Conservation (phyloP, 306 rosid genomes). For the Ziziphus jujuba region DNA sequence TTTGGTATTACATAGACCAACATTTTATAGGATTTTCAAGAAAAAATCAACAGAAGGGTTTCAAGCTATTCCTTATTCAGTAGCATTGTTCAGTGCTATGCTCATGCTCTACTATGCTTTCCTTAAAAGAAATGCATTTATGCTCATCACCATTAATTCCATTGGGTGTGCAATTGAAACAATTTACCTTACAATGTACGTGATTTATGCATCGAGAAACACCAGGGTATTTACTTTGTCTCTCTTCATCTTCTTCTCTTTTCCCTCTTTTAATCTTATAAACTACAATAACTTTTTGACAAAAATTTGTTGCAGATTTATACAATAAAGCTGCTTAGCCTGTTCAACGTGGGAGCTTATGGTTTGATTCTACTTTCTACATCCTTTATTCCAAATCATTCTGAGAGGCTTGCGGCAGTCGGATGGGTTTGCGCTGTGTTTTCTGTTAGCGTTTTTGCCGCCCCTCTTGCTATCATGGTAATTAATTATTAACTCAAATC, state of each 20-base stretch:
- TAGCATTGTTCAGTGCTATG: slow-evolving; percentile 43
- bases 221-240: slow-evolving; percentile 15
- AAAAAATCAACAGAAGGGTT: slow-evolving; percentile 39
- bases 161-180: slow-evolving; percentile 30
- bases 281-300: too few relatives aligned
- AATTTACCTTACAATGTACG: slow-evolving; percentile 24
- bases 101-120: slow-evolving; percentile 38
- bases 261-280: not conserved
- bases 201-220: slow-evolving; percentile 27
- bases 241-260: not conserved
- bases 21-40: slow-evolving; percentile 34
- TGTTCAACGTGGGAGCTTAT: slow-evolving; percentile 27
- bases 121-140: slow-evolving; percentile 15
- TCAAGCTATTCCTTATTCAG: slow-evolving; percentile 39
- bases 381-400: not conserved
- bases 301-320: slow-evolving; percentile 19
- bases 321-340: slow-evolving; percentile 25
- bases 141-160: slow-evolving; percentile 35
- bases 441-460: slow-evolving; percentile 43
- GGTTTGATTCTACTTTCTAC: slow-evolving; percentile 21
- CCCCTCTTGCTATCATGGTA: slow-evolving; percentile 54
- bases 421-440: slow-evolving; percentile 40
- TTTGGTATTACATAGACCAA: slow-evolving; percentile 18
- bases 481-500: too few relatives aligned
- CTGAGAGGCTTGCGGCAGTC: slow-evolving; percentile 8